A percentile compares a stretch with the other conserved stretches of the same genome.
phyloP scores from a whole-genome alignment of 2,329 filamentous ascomycete genomes.

The Aureobasidium musti region DNA sequence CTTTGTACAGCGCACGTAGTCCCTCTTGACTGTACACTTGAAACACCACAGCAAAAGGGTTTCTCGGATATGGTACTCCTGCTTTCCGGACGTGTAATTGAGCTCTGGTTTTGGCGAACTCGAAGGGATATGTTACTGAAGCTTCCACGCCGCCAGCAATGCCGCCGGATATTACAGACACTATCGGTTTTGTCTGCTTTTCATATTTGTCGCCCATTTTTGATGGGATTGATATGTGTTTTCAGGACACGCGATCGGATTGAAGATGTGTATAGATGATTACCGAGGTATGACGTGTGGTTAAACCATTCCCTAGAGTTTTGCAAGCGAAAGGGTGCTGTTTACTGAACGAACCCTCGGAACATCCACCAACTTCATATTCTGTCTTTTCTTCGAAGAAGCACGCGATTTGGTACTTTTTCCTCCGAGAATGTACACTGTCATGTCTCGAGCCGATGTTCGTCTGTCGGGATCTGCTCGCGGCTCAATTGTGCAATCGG shows the following conservation, averaged over 20 bases:
- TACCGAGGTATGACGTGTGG: conserved; percentile 11
- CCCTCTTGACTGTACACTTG: conserved; percentile 60
- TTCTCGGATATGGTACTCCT: conserved; percentile 51
- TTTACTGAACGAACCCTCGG: too few species aligned
- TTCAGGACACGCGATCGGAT: conserved; percentile 13
- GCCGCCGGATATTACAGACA: conserved; percentile 42
- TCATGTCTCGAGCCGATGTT: too few species aligned
- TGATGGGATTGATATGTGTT: not conserved
- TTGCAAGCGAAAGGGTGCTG: not conserved
- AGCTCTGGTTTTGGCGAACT: conserved; percentile 67
- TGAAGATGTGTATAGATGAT: not conserved
- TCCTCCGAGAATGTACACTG: too few species aligned
- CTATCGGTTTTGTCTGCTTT: conserved; percentile 38
- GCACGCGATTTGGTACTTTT: too few species aligned
- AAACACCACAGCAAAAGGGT: conserved; percentile 60
- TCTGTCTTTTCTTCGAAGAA: not conserved
- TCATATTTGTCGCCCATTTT: conserved; percentile 19
- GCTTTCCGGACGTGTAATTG: conserved; percentile 50
- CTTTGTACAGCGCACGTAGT: conserved; percentile 61
- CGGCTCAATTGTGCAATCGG: not conserved
- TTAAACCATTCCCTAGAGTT: conserved; percentile 1
- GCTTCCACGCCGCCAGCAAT: conserved; percentile 43
- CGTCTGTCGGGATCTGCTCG: too few species aligned
- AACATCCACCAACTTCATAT: not conserved
- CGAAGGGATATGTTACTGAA: conserved; percentile 58